Conservation (phyloP, 2,329 filamentous ascomycete species). For the Fusarium fujikuroi region DNA sequence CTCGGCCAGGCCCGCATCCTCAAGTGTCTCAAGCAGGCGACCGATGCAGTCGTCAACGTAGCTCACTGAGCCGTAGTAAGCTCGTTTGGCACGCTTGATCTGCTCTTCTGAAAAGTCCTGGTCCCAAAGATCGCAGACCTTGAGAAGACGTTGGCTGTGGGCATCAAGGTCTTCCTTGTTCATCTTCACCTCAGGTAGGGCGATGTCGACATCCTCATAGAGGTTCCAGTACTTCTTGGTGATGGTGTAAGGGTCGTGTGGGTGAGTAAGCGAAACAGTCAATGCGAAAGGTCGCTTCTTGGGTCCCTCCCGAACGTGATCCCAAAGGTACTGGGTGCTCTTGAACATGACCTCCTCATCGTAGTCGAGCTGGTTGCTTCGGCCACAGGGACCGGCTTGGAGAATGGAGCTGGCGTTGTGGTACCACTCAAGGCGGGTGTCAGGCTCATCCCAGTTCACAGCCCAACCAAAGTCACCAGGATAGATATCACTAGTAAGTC, state of each 20-base stretch:
- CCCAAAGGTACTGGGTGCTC: constrained; percentile 88
- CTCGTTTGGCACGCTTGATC: constrained; percentile 84
- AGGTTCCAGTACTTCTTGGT: constrained; percentile 93
- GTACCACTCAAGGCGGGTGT: constrained; percentile 90
- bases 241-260: constrained; percentile 95
- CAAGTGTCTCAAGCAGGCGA: constrained; percentile 79
- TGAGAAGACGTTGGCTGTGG: constrained; percentile 86
- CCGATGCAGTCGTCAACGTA: constrained; percentile 96
- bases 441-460: constrained; percentile 94
- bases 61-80: constrained; percentile 92
- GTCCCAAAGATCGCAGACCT: constrained; percentile 88
- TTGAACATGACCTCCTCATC: constrained; percentile 97
- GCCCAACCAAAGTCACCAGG: constrained; percentile 94
- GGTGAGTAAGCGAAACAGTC: constrained; percentile 93
- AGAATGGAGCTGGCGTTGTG: constrained; percentile 95
- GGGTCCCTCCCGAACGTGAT: constrained; percentile 84
- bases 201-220: constrained; percentile 90
- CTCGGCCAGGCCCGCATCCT: constrained; percentile 81
- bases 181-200: constrained; percentile 80
- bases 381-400: constrained; percentile 87
- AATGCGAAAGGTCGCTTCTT: constrained; percentile 82
- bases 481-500: constrained; percentile 95
- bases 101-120: constrained; percentile 86
- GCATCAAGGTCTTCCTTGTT: constrained; percentile 84
- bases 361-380: constrained; percentile 95